phyloP scores from a whole-genome alignment of 192 early-diverging fungal species.

The Chytriomyces sp. region DNA sequence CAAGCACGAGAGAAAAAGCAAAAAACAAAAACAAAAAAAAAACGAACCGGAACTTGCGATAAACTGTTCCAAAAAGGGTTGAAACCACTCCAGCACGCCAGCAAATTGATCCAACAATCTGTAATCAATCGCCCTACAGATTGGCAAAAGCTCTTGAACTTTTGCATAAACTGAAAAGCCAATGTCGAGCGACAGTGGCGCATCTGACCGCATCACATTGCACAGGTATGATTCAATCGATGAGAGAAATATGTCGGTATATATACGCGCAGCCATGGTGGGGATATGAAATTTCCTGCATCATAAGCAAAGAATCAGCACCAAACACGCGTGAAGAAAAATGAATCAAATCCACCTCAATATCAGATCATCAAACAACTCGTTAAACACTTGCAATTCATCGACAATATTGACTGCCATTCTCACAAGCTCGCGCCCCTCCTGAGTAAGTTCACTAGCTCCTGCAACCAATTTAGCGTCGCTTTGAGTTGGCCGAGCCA shows the following conservation, averaged over 20 bases:
- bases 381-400: slow-evolving; percentile 38
- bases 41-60: slow-evolving; percentile 36
- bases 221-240: slow-evolving; percentile 34
- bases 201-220: slow-evolving; percentile 7
- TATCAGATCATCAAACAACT: slow-evolving; percentile 33
- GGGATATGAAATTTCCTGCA: slow-evolving; percentile 45
- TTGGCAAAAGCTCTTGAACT: slow-evolving; percentile 32
- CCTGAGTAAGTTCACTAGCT: background rate
- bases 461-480: background rate
- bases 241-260: slow-evolving; percentile 32
- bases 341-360: slow-evolving; percentile 2
- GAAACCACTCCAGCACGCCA: slow-evolving; percentile 44
- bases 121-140: slow-evolving; percentile 47
- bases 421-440: slow-evolving; percentile 19
- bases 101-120: slow-evolving; percentile 26
- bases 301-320: background rate
- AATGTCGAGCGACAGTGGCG: slow-evolving; percentile 27
- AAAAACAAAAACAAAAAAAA: background rate
- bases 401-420: slow-evolving; percentile 18
- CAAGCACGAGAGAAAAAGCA: background rate
- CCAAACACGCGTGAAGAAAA: background rate
- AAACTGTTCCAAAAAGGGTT: slow-evolving; percentile 46
- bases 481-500: slow-evolving; percentile 29
- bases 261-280: slow-evolving; percentile 43
- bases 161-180: slow-evolving; percentile 50